Evolutionary conservation across 176 grass and related monocot species (phyloP), one percentile per base, ranked within the genome.

Genomic region (Pontederia paniculata): DNA sequence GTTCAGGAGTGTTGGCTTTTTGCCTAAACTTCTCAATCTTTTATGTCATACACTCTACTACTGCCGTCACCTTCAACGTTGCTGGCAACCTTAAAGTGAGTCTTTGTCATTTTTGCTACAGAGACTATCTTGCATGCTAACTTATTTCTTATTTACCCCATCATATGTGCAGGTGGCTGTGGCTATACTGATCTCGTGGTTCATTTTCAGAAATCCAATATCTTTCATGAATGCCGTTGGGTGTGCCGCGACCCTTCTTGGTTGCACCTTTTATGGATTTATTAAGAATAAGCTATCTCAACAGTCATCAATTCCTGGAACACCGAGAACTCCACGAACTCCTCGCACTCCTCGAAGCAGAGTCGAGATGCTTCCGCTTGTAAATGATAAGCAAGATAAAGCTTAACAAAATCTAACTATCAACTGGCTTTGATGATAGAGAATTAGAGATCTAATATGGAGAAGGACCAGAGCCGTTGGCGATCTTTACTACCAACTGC

Each of bases 1-100:
- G 63, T 21, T 97, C 91, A 44, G 91, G 91, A 46, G 61, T 97
- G 45, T 58, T 89, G 66, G 91, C 91, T 0, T 97, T 97, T 65
- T 97, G 91, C 58, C 91, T 97, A 44, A 97, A 97, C 56, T 97
- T 97, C 71, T 97, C 86, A 46, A 97, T 97, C 25, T 97, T 97
- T 71, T 90, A 97, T 5, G 91, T 97, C 21, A 97, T 97, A 25
- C 91, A 97, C 76, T 97, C 91, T 42, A 97, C 91, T 3, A 97
- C 91, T 0, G 91, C 91, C 5, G 91, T 97, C 54, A 97, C 91
- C 23, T 97, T 97, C 72, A 97, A 97, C 42, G 91, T 97, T 60
- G 91, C 91, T 0, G 91, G 91, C 61, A 90, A 97, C 57, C 82
- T 97, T 55, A 97, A 97, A 70, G 86, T 97, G 84, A 62, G 71